Base-by-base conservation (phyloP, 371 early-diverging fungal genomes). In the Syncephalastrum monosporum region DNA sequence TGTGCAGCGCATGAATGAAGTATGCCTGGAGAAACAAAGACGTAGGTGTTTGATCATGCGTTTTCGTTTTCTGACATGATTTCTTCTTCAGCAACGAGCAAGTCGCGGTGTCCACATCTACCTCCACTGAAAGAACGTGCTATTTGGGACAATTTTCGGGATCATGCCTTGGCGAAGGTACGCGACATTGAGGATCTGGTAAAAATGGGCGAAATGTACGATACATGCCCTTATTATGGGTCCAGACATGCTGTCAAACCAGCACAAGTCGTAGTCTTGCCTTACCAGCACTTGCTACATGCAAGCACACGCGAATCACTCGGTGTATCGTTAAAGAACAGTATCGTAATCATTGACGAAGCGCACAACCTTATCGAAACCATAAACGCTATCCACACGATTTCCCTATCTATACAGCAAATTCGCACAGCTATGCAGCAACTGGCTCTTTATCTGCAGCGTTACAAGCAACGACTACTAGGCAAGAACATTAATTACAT, bases 141-240 rank as follows among this genome's bases (percentile, higher is more conserved):
- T 0, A 67, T 67, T 45, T 71, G 77, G 68, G 68, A 83, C 29
- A 79, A 82, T 21, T 91, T 86, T 60, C 72, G 78, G 5, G 85
- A 88, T 29, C 76, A 81, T 49, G 76, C 83, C 3, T 54, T 78
- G 55, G 73, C 79, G 0, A 25, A 61, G 21, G 79, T 91, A 0
- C 77, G 81, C 44, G 96, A 97, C 63, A 95, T 96, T 53, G 96
- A 92, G 67, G 99, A 94, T 47, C 64, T 93, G 43, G 91, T 81
- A 1, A 68, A 59, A 45, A 74, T 88, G 7, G 97, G 94, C 0
- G 67, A 79, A 50, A 62, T 67, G 10, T 63, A 81, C 17, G 69
- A 72, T 10, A 79, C 71, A 0, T 98, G 99, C 64, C 92, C 99
- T 0, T 99, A 98, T 61, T 99, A 94, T 68, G 96, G 94, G 12